Percentiles rank a stretch among this genome's conserved stretches.
These are phyloP conservation scores for Phytopythium delawarense DNA, from an alignment of 352 stramenopile genomes.

Conservation along the genomic window DNA sequence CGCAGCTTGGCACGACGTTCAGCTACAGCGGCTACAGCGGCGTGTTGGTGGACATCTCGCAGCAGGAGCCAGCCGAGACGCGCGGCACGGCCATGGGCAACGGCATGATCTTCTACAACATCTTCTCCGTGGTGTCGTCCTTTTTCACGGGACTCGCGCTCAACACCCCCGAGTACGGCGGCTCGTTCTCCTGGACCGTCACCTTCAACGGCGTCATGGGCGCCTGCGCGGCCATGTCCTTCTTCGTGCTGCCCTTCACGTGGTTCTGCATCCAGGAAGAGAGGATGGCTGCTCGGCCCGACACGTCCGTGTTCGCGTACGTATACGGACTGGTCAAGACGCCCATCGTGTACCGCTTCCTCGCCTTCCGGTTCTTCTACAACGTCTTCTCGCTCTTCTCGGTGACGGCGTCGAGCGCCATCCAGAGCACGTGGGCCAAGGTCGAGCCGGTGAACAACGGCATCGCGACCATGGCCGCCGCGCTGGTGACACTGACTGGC, in stretches of 20 bases:
- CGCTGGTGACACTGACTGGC: conserved; percentile 38
- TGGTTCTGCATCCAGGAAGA: conserved; percentile 52
- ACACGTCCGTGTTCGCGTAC: conserved; percentile 31
- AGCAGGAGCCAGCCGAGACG: conserved; percentile 32
- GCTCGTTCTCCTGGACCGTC: conserved; percentile 47
- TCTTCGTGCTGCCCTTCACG: conserved; percentile 16
- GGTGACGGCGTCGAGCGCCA: conserved; percentile 43
- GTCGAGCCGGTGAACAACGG: conserved; percentile 60
- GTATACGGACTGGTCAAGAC: conserved; percentile 46
- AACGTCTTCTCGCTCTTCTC: conserved; percentile 44
- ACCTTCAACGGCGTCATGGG: conserved; percentile 55
- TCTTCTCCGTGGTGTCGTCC: conserved; percentile 31
- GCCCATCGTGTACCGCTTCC: conserved; percentile 43
- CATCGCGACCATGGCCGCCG: conserved; percentile 41
- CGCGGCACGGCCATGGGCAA: conserved; percentile 38
- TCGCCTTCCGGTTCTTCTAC: conserved; percentile 50
- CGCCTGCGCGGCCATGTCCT: conserved; percentile 25
- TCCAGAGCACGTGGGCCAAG: conserved; percentile 51
- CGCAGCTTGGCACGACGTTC: too few species aligned
- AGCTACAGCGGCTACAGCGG: conserved; percentile 10
- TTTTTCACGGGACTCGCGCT: conserved; percentile 45
- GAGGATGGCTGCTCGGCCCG: conserved; percentile 15
- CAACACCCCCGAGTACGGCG: conserved; percentile 48
- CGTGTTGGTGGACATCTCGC: conserved; percentile 51
- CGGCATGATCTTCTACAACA: conserved; percentile 29